A percentile compares a stretch with the other conserved stretches of the same genome.
Evolutionary conservation across 192 early-diverging fungal species (phyloP).

Genomic region (Coemansia sp.): DNA sequence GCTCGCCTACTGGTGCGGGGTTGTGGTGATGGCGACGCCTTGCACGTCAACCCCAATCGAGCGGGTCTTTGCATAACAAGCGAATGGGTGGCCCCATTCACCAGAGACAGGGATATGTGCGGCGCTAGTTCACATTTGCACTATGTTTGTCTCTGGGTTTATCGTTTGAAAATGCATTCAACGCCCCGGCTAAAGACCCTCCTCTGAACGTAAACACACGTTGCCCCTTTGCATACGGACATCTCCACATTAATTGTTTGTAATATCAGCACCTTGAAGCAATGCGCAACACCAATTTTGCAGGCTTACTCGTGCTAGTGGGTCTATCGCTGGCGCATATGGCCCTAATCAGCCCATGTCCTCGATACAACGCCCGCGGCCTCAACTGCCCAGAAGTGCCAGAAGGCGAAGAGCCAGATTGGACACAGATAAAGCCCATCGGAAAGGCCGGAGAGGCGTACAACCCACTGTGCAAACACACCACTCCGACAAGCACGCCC

Average conservation of each 20-base stretch:
- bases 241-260: neutral
- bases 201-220: neutral
- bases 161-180: neutral
- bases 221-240: neutral
- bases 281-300: neutral
- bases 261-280: neutral
- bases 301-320: neutral
- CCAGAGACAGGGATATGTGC: neutral
- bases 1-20: too few relatives aligned
- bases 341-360: constrained; percentile 37
- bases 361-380: constrained; percentile 30
- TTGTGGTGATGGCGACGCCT: too few relatives aligned
- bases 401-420: constrained; percentile 19
- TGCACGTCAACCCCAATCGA: neutral
- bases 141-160: neutral
- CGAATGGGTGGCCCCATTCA: neutral
- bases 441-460: constrained; percentile 21
- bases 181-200: neutral
- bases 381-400: constrained; percentile 41
- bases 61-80: neutral
- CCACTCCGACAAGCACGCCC: constrained; percentile 30
- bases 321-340: constrained; percentile 24
- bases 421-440: constrained; percentile 42
- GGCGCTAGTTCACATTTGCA: neutral
- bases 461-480: constrained; percentile 49